Percentiles rank a stretch among this genome's conserved stretches.
phyloP scores from a whole-genome alignment of 441 rosid genomes.

The Populus hybrid region DNA sequence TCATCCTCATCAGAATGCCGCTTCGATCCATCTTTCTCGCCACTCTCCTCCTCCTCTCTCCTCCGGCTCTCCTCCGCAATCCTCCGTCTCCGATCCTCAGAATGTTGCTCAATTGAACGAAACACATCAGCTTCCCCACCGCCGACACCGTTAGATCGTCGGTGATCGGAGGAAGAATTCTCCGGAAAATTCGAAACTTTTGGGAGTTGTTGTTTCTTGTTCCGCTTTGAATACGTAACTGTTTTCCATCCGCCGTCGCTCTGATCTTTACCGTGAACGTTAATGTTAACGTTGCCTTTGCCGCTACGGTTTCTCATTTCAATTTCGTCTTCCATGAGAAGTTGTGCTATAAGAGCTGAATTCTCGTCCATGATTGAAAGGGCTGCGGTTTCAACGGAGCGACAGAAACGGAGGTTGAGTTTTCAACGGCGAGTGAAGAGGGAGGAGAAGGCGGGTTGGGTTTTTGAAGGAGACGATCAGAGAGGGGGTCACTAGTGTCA shows the following conservation, averaged over 20 bases:
- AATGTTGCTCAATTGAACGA: slow-evolving; percentile 34
- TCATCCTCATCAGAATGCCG: slow-evolving; percentile 31
- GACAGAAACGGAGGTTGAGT: neutral
- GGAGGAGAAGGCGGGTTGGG: slow-evolving; percentile 4
- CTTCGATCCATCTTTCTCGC: slow-evolving; percentile 23
- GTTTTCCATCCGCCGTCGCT: slow-evolving; percentile 38
- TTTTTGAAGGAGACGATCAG: neutral
- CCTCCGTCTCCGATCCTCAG: slow-evolving; percentile 41
- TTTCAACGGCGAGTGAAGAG: neutral
- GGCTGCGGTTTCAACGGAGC: neutral
- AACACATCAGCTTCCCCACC: slow-evolving; percentile 25
- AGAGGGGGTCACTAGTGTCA: neutral
- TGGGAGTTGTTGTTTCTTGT: slow-evolving; percentile 16
- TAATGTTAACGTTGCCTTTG: neutral
- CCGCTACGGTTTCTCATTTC: neutral
- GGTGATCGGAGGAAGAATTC: slow-evolving; percentile 1
- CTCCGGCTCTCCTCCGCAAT: slow-evolving; percentile 14
- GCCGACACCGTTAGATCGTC: slow-evolving; percentile 9
- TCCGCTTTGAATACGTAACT: slow-evolving; percentile 38
- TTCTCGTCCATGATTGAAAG: slow-evolving; percentile 34
- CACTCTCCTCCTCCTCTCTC: neutral
- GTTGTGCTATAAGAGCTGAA: slow-evolving; percentile 36
- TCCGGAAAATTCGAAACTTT: slow-evolving; percentile 10
- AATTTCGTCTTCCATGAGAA: slow-evolving; percentile 31
- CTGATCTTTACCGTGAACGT: neutral